Evolutionary conservation across 257 asterid genomes (phyloP).

Genomic region (Jasminum sambac): DNA sequence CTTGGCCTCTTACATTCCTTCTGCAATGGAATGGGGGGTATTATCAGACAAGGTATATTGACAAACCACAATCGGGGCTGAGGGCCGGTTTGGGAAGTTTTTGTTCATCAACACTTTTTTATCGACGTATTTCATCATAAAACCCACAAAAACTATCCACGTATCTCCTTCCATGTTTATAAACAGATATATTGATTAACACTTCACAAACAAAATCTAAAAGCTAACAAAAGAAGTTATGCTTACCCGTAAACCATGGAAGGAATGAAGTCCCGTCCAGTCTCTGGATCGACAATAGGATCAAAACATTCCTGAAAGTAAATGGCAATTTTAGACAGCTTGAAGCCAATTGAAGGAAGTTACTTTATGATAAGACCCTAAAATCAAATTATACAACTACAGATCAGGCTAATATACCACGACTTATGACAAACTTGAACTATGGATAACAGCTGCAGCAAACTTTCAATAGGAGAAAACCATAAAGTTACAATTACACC

Average conservation of each 20-base stretch:
- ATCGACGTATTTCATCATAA: too few species aligned
- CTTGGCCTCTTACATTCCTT: constrained; percentile 93
- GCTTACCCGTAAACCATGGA: constrained; percentile 95
- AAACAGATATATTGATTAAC: too few species aligned
- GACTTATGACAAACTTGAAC: background rate
- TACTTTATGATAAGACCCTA: background rate
- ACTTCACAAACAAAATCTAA: background rate
- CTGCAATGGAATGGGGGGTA: constrained; percentile 28
- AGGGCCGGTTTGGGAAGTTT: too few species aligned
- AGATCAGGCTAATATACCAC: background rate
- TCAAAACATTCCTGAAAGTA: constrained; percentile 76
- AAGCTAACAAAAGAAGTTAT: constrained; percentile 19
- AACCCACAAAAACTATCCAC: too few species aligned
- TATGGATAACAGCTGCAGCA: background rate
- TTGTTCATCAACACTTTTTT: too few species aligned
- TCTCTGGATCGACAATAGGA: constrained; percentile 91
- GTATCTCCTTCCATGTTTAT: too few species aligned
- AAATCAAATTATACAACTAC: background rate
- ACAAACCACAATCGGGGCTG: constrained; percentile 5
- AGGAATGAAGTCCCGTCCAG: constrained; percentile 97
- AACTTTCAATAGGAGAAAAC: background rate
- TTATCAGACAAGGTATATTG: background rate
- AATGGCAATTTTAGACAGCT: constrained; percentile 22
- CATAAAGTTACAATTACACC: constrained; percentile 7
- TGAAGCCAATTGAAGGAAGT: constrained; percentile 1